phyloP scores from a whole-genome alignment of 2,329 filamentous ascomycete species.

The Ophiocordyceps robertsii region DNA sequence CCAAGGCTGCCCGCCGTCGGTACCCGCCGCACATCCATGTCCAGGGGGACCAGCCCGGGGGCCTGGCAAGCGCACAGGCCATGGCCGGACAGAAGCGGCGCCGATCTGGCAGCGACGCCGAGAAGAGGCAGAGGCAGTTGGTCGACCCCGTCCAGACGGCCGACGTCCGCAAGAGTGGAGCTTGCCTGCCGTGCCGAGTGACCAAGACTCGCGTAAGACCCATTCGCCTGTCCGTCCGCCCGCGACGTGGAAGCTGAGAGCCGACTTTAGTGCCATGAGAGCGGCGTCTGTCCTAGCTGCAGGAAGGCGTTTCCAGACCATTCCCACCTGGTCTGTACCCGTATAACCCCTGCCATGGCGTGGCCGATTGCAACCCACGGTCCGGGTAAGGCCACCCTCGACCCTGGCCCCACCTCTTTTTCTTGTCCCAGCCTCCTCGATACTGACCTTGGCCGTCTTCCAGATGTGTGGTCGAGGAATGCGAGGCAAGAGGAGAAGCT shows the following conservation, averaged over 20 bases:
- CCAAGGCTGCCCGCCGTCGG: constrained; percentile 15
- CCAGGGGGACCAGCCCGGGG: constrained; percentile 13
- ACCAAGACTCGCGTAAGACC: constrained; percentile 33
- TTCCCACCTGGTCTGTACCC: constrained; percentile 25
- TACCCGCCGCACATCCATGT: constrained; percentile 20
- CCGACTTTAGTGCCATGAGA: constrained; percentile 22
- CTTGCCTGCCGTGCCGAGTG: constrained; percentile 34
- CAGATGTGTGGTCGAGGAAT: constrained; percentile 24
- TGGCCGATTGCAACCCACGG: constrained; percentile 24
- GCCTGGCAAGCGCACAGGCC: constrained; percentile 7
- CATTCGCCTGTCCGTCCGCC: constrained; percentile 3
- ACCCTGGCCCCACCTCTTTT: not conserved
- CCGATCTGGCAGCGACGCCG: constrained; percentile 17
- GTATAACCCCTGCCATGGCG: constrained; percentile 21
- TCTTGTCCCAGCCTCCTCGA: not conserved
- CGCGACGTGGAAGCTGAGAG: constrained; percentile 1
- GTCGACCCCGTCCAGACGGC: constrained; percentile 30
- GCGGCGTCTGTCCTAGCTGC: constrained; percentile 27
- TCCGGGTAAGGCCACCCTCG: constrained; percentile 16
- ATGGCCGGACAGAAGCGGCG: constrained; percentile 21
- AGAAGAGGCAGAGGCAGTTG: constrained; percentile 23
- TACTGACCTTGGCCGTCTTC: constrained; percentile 2
- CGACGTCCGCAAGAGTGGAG: constrained; percentile 32
- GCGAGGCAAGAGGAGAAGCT: constrained; percentile 19
- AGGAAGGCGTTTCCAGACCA: constrained; percentile 26